phyloP scores from a whole-genome alignment of 208 protist genomes.

The Trypanosoma melophagium region DNA sequence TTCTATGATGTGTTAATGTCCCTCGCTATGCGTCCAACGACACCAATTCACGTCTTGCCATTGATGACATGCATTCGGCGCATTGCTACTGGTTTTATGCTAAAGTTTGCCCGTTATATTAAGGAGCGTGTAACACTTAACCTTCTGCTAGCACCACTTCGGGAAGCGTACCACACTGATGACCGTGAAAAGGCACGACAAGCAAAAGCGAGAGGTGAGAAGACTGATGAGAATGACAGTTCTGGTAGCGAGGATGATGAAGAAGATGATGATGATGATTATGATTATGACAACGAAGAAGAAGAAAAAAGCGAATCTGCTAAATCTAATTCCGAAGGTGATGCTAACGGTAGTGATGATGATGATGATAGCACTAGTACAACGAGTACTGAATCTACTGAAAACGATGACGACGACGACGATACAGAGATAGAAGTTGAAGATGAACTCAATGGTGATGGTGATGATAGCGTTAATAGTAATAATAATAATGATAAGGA shows the following conservation, averaged over 20 bases:
- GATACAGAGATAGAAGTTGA: conserved; percentile 21
- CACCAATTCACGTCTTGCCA: conserved; percentile 82
- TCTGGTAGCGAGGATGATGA: conserved; percentile 12
- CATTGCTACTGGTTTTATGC: conserved; percentile 71
- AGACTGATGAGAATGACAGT: conserved; percentile 29
- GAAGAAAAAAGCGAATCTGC: conserved; percentile 17
- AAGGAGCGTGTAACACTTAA: conserved; percentile 56
- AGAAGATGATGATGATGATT: conserved; percentile 21
- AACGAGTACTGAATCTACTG: conserved; percentile 4
- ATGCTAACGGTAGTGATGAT: conserved; percentile 11
- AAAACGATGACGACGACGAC: background rate
- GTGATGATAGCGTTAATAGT: conserved; percentile 23
- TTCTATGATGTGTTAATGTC: conserved; percentile 86
- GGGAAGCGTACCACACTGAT: conserved; percentile 82
- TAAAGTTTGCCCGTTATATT: conserved; percentile 74
- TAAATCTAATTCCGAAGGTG: conserved; percentile 1
- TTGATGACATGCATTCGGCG: conserved; percentile 78
- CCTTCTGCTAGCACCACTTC: conserved; percentile 72
- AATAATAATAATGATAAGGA: conserved; percentile 28
- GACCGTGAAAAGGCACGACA: conserved; percentile 69
- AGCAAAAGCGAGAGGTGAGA: conserved; percentile 41
- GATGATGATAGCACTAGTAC: conserved; percentile 16
- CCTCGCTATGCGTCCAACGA: conserved; percentile 69
- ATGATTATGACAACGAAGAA: conserved; percentile 2
- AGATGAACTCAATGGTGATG: conserved; percentile 24